phyloP scores from a whole-genome alignment of 176 grass and related monocot genomes.

The Oryza longistaminata region DNA sequence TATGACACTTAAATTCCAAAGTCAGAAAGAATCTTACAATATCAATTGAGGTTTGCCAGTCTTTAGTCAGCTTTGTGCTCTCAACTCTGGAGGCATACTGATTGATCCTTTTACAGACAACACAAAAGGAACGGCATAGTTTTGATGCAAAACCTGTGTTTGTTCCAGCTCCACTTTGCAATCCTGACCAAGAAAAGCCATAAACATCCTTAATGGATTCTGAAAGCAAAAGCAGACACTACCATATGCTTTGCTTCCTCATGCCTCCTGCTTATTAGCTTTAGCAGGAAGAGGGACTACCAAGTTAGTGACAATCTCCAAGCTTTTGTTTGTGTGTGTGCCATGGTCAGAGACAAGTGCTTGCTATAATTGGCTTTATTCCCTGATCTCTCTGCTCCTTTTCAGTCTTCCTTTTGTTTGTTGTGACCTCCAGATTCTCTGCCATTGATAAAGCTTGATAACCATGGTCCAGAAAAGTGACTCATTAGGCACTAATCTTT shows the following conservation, averaged over 20 bases:
- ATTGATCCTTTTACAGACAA: neutral
- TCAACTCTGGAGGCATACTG: neutral
- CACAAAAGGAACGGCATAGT: neutral
- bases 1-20: neutral
- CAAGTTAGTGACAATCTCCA: slow-evolving; percentile 11
- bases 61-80: slow-evolving; percentile 20
- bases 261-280: slow-evolving; percentile 20
- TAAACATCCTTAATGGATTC: slow-evolving; percentile 20
- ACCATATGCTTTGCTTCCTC: neutral
- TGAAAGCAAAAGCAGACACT: slow-evolving; percentile 26
- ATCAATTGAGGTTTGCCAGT: neutral
- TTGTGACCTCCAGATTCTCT: slow-evolving; percentile 22
- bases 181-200: slow-evolving; percentile 5
- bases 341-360: slow-evolving; percentile 31
- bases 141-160: slow-evolving; percentile 14
- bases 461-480: slow-evolving; percentile 1
- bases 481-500: slow-evolving; percentile 14
- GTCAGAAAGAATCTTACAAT: neutral
- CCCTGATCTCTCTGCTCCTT: slow-evolving; percentile 16
- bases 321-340: slow-evolving; percentile 1
- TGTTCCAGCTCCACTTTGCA: slow-evolving; percentile 17
- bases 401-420: slow-evolving; percentile 34
- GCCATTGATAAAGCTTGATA: slow-evolving; percentile 8
- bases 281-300: neutral
- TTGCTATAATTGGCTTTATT: slow-evolving; percentile 40